Evolutionary conservation across 108 stramenopile genomes (phyloP).

Genomic region (Fragilariopsis cylindrus): DNA sequence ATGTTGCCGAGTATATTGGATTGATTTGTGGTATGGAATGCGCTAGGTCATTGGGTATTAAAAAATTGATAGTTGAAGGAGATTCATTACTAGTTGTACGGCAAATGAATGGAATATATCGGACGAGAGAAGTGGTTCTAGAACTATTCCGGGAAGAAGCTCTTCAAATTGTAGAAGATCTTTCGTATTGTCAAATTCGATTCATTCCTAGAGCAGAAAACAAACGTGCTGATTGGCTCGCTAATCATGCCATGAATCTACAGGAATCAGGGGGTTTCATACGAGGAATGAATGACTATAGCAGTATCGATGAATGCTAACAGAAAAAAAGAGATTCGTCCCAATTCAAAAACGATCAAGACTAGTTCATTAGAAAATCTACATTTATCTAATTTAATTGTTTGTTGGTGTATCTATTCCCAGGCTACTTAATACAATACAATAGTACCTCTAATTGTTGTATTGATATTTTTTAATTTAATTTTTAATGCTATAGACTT

Average conservation of each 20-base stretch:
- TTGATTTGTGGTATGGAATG: slow-evolving; percentile 64
- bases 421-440: too few species aligned
- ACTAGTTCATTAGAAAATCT: too few species aligned
- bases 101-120: slow-evolving; percentile 63
- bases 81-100: slow-evolving; percentile 73
- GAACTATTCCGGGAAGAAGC: slow-evolving; percentile 42
- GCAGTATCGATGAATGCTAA: too few species aligned
- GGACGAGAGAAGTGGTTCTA: slow-evolving; percentile 50
- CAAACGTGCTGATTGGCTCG: slow-evolving; percentile 78
- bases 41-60: slow-evolving; percentile 64
- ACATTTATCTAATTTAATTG: too few species aligned
- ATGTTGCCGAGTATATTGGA: slow-evolving; percentile 77
- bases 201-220: slow-evolving; percentile 71
- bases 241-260: slow-evolving; percentile 82
- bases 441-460: too few species aligned
- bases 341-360: too few species aligned
- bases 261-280: slow-evolving; percentile 11
- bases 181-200: slow-evolving; percentile 54
- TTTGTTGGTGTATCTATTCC: too few species aligned
- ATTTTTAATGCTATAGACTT: too few species aligned
- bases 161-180: slow-evolving; percentile 35
- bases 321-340: too few species aligned
- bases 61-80: slow-evolving; percentile 60
- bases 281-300: background rate
- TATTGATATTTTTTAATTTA: too few species aligned